phyloP scores from a whole-genome alignment of 78 protist genomes.

The Fonticula alba region DNA sequence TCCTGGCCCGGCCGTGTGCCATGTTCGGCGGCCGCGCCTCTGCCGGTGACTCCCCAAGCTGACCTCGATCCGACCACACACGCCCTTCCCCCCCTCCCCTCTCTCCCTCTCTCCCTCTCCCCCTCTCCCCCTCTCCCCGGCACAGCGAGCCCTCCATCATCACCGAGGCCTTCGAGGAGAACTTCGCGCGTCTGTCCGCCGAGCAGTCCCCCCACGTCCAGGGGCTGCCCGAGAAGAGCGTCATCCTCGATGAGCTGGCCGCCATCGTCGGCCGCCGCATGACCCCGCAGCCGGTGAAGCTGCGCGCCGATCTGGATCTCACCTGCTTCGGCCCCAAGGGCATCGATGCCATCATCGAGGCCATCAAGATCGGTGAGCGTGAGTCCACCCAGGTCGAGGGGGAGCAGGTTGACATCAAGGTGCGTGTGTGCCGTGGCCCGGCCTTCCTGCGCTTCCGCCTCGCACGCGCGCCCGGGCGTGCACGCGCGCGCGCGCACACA shows the following conservation, averaged over 20 bases:
- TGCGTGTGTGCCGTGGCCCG: too few species aligned
- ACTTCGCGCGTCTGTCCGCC: too few species aligned
- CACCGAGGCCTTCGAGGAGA: too few species aligned
- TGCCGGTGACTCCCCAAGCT: too few species aligned
- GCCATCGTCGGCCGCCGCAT: conserved; percentile 47
- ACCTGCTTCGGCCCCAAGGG: conserved; percentile 85
- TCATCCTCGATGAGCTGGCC: too few species aligned
- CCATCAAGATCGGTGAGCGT: conserved; percentile 58
- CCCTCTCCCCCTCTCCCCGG: not conserved
- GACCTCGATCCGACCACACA: not conserved
- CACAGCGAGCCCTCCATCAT: not conserved
- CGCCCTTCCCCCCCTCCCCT: not conserved
- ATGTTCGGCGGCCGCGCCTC: too few species aligned
- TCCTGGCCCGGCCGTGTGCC: too few species aligned
- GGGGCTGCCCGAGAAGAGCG: too few species aligned
- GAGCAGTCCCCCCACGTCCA: too few species aligned
- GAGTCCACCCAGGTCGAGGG: too few species aligned
- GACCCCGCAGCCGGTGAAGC: conserved; percentile 59
- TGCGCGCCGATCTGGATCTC: conserved; percentile 42
- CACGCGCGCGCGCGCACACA: too few species aligned
- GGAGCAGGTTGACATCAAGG: conserved; percentile 17
- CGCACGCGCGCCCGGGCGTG: too few species aligned
- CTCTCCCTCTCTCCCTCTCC: not conserved
- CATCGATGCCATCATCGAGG: conserved; percentile 74
- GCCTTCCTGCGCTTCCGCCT: not conserved